Evolutionary conservation across 768 basidiomycete genomes (phyloP).

Genomic region (Crepidotus variabilis): DNA sequence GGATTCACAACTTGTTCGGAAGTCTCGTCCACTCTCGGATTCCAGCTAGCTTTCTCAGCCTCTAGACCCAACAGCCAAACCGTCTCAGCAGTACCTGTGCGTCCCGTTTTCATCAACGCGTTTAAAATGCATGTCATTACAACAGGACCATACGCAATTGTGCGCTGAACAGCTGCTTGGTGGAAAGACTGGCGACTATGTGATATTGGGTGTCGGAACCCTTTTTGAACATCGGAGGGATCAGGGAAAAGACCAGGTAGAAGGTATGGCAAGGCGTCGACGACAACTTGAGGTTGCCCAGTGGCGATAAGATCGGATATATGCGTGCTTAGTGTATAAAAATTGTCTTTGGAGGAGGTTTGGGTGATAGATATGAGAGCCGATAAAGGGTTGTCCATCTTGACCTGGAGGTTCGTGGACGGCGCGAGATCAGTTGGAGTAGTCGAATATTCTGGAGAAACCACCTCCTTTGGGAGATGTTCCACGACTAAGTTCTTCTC

Average conservation of each 20-base stretch:
- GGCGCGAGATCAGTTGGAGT: too few relatives aligned
- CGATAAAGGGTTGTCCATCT: neutral
- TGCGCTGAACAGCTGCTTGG: constrained; percentile 33
- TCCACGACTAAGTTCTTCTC: too few relatives aligned
- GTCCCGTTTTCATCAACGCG: constrained; percentile 54
- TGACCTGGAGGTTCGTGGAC: too few relatives aligned
- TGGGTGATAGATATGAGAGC: constrained; percentile 7
- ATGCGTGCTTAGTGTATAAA: constrained; percentile 46
- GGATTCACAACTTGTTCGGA: constrained; percentile 25
- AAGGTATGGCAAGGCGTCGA: constrained; percentile 44
- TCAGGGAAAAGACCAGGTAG: constrained; percentile 42
- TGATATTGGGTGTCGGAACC: too few relatives aligned
- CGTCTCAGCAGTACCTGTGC: constrained; percentile 52
- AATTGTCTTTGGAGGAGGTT: constrained; percentile 27
- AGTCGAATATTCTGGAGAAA: too few relatives aligned
- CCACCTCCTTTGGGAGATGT: too few relatives aligned
- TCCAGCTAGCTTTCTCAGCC: constrained; percentile 57
- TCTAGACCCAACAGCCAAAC: constrained; percentile 61
- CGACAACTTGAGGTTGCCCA: constrained; percentile 42
- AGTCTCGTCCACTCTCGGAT: neutral
- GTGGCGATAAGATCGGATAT: constrained; percentile 49
- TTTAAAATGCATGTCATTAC: constrained; percentile 59
- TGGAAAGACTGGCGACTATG: neutral
- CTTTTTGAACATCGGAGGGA: constrained; percentile 1
- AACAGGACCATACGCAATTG: constrained; percentile 51